phyloP scores from a whole-genome alignment of 495 filamentous ascomycete species.

The Pseudevernia furfuracea region DNA sequence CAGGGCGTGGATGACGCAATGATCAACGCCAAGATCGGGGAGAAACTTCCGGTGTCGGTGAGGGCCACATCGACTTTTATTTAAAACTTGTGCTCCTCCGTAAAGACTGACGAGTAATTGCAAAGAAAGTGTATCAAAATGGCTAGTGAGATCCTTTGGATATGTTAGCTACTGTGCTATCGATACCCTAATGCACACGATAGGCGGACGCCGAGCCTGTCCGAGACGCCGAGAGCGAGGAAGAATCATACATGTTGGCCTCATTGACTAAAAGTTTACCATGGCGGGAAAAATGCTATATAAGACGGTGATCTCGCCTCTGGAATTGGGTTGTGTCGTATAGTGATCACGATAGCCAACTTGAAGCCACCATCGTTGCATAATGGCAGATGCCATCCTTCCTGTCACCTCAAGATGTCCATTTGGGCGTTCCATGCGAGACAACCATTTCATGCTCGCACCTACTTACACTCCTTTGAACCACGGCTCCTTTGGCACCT shows the following conservation, averaged over 20 bases:
- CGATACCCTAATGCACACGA: neutral
- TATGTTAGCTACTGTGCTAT: neutral
- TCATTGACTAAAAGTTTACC: too few relatives aligned
- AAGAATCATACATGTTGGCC: neutral
- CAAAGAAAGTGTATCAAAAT: too few relatives aligned
- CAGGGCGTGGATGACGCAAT: neutral
- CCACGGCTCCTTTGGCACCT: constrained; percentile 79
- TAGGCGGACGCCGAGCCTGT: neutral
- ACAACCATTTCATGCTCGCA: constrained; percentile 62
- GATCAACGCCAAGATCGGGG: neutral
- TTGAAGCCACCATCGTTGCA: neutral
- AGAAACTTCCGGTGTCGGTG: neutral
- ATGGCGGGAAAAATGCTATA: too few relatives aligned
- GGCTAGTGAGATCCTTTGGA: too few relatives aligned
- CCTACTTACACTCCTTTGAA: constrained; percentile 66
- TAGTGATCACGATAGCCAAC: neutral
- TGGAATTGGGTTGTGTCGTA: neutral
- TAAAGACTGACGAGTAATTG: too few relatives aligned
- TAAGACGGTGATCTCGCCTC: too few relatives aligned
- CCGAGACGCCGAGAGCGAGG: neutral
- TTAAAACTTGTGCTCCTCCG: neutral
- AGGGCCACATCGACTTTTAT: neutral
- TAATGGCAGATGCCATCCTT: neutral
- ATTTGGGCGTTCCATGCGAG: constrained; percentile 52
- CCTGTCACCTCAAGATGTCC: neutral